Base-by-base conservation (phyloP, 441 rosid species). In the Erodium texanum region DNA sequence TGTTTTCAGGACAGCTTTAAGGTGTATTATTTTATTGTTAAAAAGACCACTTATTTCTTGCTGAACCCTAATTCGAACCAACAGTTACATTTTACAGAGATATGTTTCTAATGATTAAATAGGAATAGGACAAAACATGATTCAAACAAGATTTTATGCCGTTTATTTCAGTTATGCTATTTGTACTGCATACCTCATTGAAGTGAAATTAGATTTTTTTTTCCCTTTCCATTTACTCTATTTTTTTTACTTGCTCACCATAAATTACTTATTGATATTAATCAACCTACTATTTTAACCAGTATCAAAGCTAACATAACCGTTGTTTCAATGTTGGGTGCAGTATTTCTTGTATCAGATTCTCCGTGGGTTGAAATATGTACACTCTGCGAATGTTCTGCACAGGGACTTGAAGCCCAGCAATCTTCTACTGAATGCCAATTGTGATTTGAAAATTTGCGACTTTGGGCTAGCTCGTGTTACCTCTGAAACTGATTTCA, bases 301-400 rank as follows among this genome's bases (percentile, higher is more conserved):
- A 41, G 50, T 41, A 41, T 41, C 12, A 11, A 41, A 2, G 15
- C 15, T 8, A 41, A 41, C 14, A 14, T 41, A 41, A 41, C 50
- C 15, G 1, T 9, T 41, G 12, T 43, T 23, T 9, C 11, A 66
- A 20, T 22, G 16, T 10, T 10, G 19, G 3, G 5, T 38, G 45
- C 96, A 92, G 98, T 92, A 94, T 79, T 94, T 92, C 83, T 71
- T 94, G 73, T 94, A 94, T 75, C 99, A 94, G 81, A 68, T 92
- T 73, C 97, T 94, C 71, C 83, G 98, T 48, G 99, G 99, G 68
- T 82, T 94, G 48, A 94, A 94, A 84, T 94, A 89, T 67, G 88
- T 94, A 70, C 99, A 94, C 79, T 92, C 98, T 11, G 98, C 97
- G 11, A 88, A 92, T 65, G 86, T 92, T 38, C 92, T 94, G 15